These are phyloP conservation scores for Hygrophila difformis DNA, from an alignment of 257 asterid species.

Conservation along the genomic window DNA sequence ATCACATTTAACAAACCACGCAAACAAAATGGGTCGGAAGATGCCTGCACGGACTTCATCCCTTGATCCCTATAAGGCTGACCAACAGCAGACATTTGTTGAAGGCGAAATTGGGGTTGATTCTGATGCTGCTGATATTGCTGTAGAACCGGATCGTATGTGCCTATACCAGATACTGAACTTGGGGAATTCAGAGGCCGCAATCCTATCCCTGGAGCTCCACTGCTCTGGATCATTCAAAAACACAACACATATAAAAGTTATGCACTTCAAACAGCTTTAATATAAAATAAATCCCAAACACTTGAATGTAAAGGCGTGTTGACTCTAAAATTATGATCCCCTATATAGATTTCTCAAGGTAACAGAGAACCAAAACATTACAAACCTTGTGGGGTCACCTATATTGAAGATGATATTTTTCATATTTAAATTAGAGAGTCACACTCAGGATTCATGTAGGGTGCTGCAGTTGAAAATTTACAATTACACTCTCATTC, in stretches of 20 bases:
- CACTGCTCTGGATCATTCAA: conserved; percentile 51
- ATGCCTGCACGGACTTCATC: conserved; percentile 55
- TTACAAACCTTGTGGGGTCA: too few relatives aligned
- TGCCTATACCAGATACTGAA: conserved; percentile 69
- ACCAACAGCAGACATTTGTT: conserved; percentile 73
- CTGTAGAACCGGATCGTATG: conserved; percentile 84
- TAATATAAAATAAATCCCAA: too few relatives aligned
- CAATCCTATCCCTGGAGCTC: conserved; percentile 67
- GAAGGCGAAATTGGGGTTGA: conserved; percentile 83
- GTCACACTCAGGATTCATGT: too few relatives aligned
- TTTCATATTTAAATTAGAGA: too few relatives aligned
- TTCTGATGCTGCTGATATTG: conserved; percentile 89
- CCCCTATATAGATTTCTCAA: too few relatives aligned
- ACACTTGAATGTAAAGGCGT: too few relatives aligned
- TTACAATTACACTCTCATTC: too few relatives aligned
- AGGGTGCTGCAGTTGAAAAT: too few relatives aligned
- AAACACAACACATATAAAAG: conserved; percentile 12
- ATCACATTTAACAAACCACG: conserved; percentile 85
- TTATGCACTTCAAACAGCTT: background rate
- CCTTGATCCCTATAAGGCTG: conserved; percentile 90
- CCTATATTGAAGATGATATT: too few relatives aligned
- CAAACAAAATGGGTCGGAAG: conserved; percentile 79
- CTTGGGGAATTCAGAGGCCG: conserved; percentile 68
- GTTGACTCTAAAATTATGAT: too few relatives aligned
- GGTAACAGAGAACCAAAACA: too few relatives aligned